Evolutionary conservation across 2,329 filamentous ascomycete species (phyloP).

Genomic region (Trichoderma sp.): DNA sequence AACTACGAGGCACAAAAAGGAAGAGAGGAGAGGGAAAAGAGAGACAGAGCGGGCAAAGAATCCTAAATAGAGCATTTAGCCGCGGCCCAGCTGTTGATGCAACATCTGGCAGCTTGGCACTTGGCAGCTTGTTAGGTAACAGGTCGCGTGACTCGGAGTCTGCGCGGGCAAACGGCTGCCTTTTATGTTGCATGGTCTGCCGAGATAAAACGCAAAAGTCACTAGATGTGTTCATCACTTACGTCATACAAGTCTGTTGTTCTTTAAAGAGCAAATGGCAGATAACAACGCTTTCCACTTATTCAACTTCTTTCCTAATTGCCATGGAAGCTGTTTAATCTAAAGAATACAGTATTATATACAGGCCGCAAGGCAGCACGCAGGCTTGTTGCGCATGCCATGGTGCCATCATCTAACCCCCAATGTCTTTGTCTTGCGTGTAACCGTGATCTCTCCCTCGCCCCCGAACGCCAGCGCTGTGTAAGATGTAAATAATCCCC

Average conservation of each 20-base stretch:
- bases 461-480: constrained; percentile 43
- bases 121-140: constrained; percentile 15
- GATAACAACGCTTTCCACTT: background rate
- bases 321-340: background rate
- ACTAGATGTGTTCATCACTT: background rate
- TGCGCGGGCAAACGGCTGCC: constrained; percentile 3
- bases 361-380: constrained; percentile 18
- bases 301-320: background rate
- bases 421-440: background rate
- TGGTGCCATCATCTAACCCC: background rate
- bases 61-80: background rate
- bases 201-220: background rate
- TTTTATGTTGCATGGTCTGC: background rate
- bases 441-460: constrained; percentile 4
- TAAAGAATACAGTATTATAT: constrained; percentile 4
- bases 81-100: background rate
- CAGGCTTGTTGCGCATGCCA: constrained; percentile 27
- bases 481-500: constrained; percentile 33
- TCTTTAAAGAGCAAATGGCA: background rate
- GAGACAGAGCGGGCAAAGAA: background rate
- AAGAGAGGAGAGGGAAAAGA: background rate
- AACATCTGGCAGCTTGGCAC: constrained; percentile 6
- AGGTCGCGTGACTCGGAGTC: constrained; percentile 23
- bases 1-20: background rate
- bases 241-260: background rate